Percentiles rank a stretch among this genome's conserved stretches.
These are phyloP conservation scores for Hyphopichia khmerensis DNA, from an alignment of 1,139 yeast genomes.

Conservation along the genomic window DNA sequence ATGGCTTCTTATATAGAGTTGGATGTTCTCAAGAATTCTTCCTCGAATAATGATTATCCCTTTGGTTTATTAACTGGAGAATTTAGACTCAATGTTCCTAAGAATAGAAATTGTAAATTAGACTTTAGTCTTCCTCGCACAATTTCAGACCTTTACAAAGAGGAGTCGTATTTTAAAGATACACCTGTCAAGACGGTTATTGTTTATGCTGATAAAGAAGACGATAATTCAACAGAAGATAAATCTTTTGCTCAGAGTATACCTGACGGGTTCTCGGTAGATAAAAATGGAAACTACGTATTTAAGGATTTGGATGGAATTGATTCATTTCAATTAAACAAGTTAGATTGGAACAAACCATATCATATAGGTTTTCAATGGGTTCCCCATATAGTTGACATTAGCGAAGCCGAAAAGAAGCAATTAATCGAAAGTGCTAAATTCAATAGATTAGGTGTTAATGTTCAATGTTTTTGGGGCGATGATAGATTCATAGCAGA, in stretches of 20 bases:
- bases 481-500: slow-evolving; percentile 40
- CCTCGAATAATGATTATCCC: slow-evolving; percentile 44
- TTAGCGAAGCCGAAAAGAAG: slow-evolving; percentile 18
- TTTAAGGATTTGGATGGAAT: slow-evolving; percentile 62
- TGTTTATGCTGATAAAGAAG: slow-evolving; percentile 27
- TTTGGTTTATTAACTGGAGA: slow-evolving; percentile 71
- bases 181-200: slow-evolving; percentile 63
- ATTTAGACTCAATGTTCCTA: slow-evolving; percentile 54
- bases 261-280: slow-evolving; percentile 55
- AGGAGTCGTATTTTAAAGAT: slow-evolving; percentile 20
- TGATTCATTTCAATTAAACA: slow-evolving; percentile 59
- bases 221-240: slow-evolving; percentile 20
- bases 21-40: slow-evolving; percentile 50
- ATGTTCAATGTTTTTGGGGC: slow-evolving; percentile 71
- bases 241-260: slow-evolving; percentile 12
- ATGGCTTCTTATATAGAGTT: slow-evolving; percentile 47
- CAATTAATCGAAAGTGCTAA: slow-evolving; percentile 23
- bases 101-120: slow-evolving; percentile 64
- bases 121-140: slow-evolving; percentile 47
- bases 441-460: slow-evolving; percentile 46
- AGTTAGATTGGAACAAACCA: slow-evolving; percentile 56
- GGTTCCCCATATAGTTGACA: slow-evolving; percentile 66
- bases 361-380: slow-evolving; percentile 72
- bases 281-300: slow-evolving; percentile 50
- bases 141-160: slow-evolving; percentile 24